Evolutionary conservation across 345 rosid genomes (phyloP).

Genomic region (Lepidium aucheri): DNA sequence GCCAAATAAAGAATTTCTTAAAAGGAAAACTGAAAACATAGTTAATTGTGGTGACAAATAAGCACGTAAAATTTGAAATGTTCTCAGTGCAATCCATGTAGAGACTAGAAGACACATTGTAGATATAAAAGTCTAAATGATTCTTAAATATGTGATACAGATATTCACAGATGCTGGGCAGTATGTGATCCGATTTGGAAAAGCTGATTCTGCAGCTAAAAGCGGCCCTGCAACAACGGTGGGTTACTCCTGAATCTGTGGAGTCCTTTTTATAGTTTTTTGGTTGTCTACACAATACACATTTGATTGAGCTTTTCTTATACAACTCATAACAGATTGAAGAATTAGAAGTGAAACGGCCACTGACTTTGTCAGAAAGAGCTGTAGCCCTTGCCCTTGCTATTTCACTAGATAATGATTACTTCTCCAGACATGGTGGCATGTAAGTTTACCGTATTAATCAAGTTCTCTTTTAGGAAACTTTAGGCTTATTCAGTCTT

Average conservation of each 20-base stretch:
- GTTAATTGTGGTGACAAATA: background rate
- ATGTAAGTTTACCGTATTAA: constrained; percentile 35
- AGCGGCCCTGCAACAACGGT: constrained; percentile 53
- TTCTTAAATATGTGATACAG: constrained; percentile 30
- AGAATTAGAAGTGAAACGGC: constrained; percentile 67
- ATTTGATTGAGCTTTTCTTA: background rate
- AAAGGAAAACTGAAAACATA: background rate
- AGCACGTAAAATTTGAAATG: background rate
- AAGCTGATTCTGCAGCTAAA: constrained; percentile 50
- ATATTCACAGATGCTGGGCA: constrained; percentile 98
- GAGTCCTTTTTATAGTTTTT: background rate
- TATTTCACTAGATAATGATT: constrained; percentile 88
- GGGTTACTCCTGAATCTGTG: background rate
- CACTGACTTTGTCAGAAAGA: constrained; percentile 72
- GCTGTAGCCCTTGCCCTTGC: constrained; percentile 81
- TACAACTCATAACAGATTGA: constrained; percentile 41
- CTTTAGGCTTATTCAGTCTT: background rate
- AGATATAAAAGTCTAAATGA: background rate
- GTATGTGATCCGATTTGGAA: constrained; percentile 86
- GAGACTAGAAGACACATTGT: background rate
- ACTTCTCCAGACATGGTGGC: constrained; percentile 94
- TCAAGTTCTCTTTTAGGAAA: background rate
- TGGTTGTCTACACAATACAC: background rate
- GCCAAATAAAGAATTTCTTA: background rate
- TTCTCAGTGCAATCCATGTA: background rate